Base-by-base conservation (phyloP, 495 filamentous ascomycete genomes). In the Lasiosphaeria ovina region DNA sequence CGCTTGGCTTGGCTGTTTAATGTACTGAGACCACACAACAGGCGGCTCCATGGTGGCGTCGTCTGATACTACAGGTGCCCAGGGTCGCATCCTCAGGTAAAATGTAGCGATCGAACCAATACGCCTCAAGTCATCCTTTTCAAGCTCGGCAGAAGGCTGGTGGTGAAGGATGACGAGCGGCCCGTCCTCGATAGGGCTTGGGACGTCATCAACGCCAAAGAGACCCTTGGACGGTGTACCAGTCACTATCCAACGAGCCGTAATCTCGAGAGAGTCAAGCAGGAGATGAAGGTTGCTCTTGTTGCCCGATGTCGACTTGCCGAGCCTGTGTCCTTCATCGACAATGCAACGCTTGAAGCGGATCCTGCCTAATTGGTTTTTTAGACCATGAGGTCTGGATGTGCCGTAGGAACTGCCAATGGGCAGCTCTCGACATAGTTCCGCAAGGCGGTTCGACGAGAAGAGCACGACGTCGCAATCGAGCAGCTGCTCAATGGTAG, bases 281-380 rank as follows among this genome's bases (percentile, higher is more conserved):
- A 91, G 80, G 35, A 81, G 77, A 42, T 88, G 82, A 42, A 92
- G 79, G 50, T 89, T 87, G 14, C 83, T 87, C 58, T 80, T 84
- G 40, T 76, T 76, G 12, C 81, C 83, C 16, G 76, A 71, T 5
- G 81, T 77, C 0, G 76, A 73, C 35, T 79, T 82, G 0, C 88
- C 88, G 45, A 96, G 85, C 47, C 83, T 87, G 68, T 97, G 92
- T 1, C 93, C 93, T 80, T 98, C 93, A 57, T 98, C 93, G 36
- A 95, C 86, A 40, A 98, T 92, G 48, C 93, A 83, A 11, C 93
- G 83, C 60, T 96, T 84, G 79, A 91, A 96, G 63, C 89, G 91
- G 10, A 97, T 73, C 16, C 83, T 68, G 45, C 84, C 85, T 6
- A 97, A 73, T 0, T 88, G 84, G 24, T 59, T 66, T 31, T 62